Conservation (phyloP, 202 grass and related monocot species). For the Cymbopogon flexuosus region DNA sequence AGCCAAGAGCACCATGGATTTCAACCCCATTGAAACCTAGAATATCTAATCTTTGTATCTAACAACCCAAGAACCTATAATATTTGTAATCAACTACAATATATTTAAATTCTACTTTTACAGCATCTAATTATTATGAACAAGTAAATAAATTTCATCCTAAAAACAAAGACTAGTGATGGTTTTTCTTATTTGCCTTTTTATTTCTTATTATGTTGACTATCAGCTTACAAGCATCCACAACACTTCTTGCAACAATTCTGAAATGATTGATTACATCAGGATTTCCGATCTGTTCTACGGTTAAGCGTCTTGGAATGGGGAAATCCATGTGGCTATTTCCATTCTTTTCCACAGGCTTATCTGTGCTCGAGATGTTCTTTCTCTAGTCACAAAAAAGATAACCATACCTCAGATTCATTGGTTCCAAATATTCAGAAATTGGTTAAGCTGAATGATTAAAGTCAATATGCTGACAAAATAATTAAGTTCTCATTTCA, state of each 20-base stretch:
- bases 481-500: not conserved
- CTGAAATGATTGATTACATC: conserved; percentile 49
- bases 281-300: conserved; percentile 65
- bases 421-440: not conserved
- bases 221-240: conserved; percentile 53
- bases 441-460: not conserved
- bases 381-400: conserved; percentile 26
- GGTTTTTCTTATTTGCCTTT: not conserved
- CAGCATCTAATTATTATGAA: not conserved
- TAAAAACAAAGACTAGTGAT: not conserved
- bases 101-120: not conserved
- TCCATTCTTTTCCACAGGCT: conserved; percentile 29
- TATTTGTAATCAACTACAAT: not conserved
- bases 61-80: not conserved
- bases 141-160: not conserved
- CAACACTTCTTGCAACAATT: conserved; percentile 46
- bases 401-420: not conserved
- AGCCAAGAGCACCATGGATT: conserved; percentile 55
- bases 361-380: conserved; percentile 50
- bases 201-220: not conserved
- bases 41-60: not conserved
- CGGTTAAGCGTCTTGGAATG: conserved; percentile 38
- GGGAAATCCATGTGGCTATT: conserved; percentile 34
- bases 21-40: conserved; percentile 70
- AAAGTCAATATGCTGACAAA: not conserved